Percentiles rank a stretch among this genome's conserved stretches.
phyloP scores from a whole-genome alignment of 2,329 filamentous ascomycete species.

The Emmonsiellopsis sp. region DNA sequence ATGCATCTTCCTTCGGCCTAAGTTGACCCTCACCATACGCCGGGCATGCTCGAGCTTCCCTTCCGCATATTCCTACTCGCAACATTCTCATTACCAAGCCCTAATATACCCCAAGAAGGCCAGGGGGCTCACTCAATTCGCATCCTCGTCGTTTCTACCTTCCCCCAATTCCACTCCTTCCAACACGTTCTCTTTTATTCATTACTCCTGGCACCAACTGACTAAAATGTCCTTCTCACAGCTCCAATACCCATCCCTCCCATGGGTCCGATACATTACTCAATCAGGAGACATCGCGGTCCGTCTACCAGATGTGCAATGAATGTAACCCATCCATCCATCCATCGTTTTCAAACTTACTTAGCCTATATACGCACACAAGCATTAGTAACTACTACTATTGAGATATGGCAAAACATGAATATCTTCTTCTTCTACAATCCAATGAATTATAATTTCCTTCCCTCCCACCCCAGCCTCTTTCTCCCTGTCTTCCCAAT shows the following conservation, averaged over 20 bases:
- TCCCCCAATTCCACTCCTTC: background rate
- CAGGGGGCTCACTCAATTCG: background rate
- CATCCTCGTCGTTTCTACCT: background rate
- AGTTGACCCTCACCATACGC: background rate
- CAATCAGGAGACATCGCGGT: slow-evolving; percentile 96
- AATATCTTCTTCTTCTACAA: no score
- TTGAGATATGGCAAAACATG: background rate
- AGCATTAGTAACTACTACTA: background rate
- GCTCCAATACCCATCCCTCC: slow-evolving; percentile 95
- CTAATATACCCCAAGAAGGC: no score
- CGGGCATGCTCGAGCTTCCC: background rate
- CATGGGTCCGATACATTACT: slow-evolving; percentile 98
- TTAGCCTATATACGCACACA: background rate
- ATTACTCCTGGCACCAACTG: background rate
- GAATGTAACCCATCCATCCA: slow-evolving; percentile 27
- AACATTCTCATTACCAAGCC: background rate
- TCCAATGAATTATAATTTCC: background rate
- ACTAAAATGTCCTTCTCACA: slow-evolving; percentile 28
- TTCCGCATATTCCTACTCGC: background rate
- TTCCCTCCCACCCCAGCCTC: background rate
- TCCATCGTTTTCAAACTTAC: background rate
- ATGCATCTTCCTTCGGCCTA: background rate
- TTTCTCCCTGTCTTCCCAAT: no score
- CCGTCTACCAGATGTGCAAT: slow-evolving; percentile 81
- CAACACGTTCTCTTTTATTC: background rate